Evolutionary conservation across 495 filamentous ascomycete genomes (phyloP), one percentile per base, ranked within the genome.

Genomic region (Niebla homalea): DNA sequence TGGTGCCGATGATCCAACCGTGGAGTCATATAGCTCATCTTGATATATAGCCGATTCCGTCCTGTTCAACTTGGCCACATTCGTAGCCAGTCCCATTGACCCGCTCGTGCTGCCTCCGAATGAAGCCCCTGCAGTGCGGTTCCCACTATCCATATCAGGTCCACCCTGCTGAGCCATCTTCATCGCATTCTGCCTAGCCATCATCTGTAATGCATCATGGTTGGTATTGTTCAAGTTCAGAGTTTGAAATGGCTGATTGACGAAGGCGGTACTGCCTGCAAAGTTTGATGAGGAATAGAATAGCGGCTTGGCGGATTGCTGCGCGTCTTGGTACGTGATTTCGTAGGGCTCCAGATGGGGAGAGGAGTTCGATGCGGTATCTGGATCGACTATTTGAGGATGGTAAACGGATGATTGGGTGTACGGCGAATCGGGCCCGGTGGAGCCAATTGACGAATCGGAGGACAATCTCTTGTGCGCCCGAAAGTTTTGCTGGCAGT

Each of bases 31-130:
- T 1, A 95, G 76, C 58, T 92, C 87, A 62, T 95, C 89, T 58
- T 79, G 72, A 58, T 84, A 88, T 25, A 85, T 74, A 60, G 94
- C 89, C 8, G 87, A 89, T 62, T 89, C 83, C 7, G 88, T 93
- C 43, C 89, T 77, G 46, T 85, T 80, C 52, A 95, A 73, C 64
- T 92, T 93, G 5, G 89, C 85, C 36, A 86, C 71, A 37, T 67
- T 66, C 26, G 70, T 65, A 46, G 64, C 61, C 56, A 70, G 11
- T 11, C 45, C 32, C 25, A 26, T 21, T 3, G 43, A 25, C 2
- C 19, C 43, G 23, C 25, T 21, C 43, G 23, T 45, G 26, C 29
- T 32, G 36, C 76, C 75, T 39, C 72, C 75, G 50, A 71, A 68
- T 22, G 62, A 70, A 12, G 70, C 75, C 46, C 73, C 70, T 12